phyloP scores from a whole-genome alignment of 192 early-diverging fungal species.

The Rhizoclosmatium globosum region DNA sequence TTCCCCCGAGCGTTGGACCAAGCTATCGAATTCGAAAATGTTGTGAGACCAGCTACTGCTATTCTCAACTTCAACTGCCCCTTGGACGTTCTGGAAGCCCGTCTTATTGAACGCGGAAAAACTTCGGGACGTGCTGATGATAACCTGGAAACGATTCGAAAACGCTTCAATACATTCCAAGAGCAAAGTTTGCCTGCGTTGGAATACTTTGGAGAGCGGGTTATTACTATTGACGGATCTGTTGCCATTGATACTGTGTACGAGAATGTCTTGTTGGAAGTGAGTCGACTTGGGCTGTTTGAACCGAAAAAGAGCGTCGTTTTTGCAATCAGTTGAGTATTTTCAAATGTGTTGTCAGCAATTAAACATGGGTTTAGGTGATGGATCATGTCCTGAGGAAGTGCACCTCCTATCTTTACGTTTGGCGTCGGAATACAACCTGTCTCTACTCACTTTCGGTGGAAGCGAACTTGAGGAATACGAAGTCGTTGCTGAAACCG shows the following conservation, averaged over 20 bases:
- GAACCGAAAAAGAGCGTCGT: not conserved
- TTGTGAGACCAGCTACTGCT: slow-evolving; percentile 42
- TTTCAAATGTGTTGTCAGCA: not conserved
- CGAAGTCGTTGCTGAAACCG: not conserved
- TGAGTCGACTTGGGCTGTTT: not conserved
- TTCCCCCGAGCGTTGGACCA: slow-evolving; percentile 71
- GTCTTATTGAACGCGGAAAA: slow-evolving; percentile 63
- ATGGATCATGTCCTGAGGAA: not conserved
- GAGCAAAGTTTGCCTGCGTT: slow-evolving; percentile 58
- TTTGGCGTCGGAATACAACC: not conserved
- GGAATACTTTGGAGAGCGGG: slow-evolving; percentile 48
- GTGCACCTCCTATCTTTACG: not conserved
- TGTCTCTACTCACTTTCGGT: not conserved
- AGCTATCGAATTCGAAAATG: slow-evolving; percentile 57
- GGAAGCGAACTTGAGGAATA: not conserved
- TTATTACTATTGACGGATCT: slow-evolving; percentile 38
- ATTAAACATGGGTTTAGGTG: not conserved
- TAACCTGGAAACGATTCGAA: slow-evolving; percentile 63
- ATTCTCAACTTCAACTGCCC: slow-evolving; percentile 59
- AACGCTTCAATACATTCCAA: slow-evolving; percentile 62
- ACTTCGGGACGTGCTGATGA: slow-evolving; percentile 63
- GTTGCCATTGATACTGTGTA: slow-evolving; percentile 20
- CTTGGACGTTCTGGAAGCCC: slow-evolving; percentile 51
- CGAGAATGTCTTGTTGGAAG: not conserved
- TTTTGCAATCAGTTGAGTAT: slow-evolving; percentile 3